Evolutionary conservation across 2,329 filamentous ascomycete species (phyloP).

Genomic region (Apiospora saccharicola): DNA sequence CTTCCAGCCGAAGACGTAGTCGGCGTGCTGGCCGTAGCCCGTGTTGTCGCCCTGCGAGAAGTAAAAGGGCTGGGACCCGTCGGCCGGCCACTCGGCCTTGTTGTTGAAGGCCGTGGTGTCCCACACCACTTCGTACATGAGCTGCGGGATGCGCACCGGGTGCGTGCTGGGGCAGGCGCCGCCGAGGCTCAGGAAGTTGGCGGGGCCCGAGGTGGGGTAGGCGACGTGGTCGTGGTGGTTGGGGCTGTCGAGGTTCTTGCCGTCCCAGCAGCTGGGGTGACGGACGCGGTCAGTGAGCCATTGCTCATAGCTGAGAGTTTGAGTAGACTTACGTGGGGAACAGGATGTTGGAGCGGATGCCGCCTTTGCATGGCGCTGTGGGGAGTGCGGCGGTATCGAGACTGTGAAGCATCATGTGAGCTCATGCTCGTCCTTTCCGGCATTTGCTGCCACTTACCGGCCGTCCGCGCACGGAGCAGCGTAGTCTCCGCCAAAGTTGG

Average conservation of each 20-base stretch:
- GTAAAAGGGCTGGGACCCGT: constrained; percentile 43
- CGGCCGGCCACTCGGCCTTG: constrained; percentile 38
- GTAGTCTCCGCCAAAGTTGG: constrained; percentile 38
- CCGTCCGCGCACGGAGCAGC: constrained; percentile 39
- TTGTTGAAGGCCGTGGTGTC: constrained; percentile 42
- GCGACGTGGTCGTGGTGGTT: constrained; percentile 65
- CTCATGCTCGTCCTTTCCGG: too few species aligned
- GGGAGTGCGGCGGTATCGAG: constrained; percentile 58
- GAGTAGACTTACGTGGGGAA: constrained; percentile 55
- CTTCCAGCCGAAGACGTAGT: constrained; percentile 31
- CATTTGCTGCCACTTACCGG: constrained; percentile 34
- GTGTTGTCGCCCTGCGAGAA: constrained; percentile 38
- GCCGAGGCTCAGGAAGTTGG: constrained; percentile 50
- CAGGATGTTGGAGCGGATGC: constrained; percentile 58
- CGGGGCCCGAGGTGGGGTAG: constrained; percentile 53
- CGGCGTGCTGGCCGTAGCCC: constrained; percentile 30
- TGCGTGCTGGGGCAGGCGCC: constrained; percentile 54
- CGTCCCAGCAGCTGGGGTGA: constrained; percentile 64
- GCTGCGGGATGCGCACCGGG: constrained; percentile 62
- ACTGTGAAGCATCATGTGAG: not conserved
- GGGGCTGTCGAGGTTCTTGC: constrained; percentile 59
- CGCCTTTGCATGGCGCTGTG: constrained; percentile 55
- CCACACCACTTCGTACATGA: constrained; percentile 69
- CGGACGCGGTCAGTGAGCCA: not conserved
- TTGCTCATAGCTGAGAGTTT: too few species aligned